A percentile compares a stretch with the other conserved stretches of the same genome.
These are phyloP conservation scores for Acacia pycnantha DNA, from an alignment of 331 rosid genomes.

Conservation along the genomic window DNA sequence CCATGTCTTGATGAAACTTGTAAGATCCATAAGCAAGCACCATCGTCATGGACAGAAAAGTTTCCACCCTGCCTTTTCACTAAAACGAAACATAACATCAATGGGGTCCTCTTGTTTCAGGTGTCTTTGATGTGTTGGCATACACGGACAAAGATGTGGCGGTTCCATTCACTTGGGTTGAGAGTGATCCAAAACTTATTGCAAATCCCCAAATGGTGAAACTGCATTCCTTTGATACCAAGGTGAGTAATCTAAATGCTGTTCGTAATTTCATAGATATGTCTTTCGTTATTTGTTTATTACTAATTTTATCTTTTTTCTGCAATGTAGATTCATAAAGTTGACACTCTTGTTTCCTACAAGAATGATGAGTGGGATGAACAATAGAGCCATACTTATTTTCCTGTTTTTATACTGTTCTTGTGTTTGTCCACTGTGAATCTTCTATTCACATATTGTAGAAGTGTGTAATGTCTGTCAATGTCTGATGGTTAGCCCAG, in stretches of 20 bases:
- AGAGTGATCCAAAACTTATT: conserved; percentile 97
- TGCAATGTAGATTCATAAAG: conserved; percentile 86
- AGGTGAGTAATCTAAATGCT: conserved; percentile 52
- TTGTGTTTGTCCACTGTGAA: background rate
- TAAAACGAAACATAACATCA: background rate
- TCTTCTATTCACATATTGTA: conserved; percentile 13
- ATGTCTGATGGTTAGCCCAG: background rate
- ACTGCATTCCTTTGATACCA: conserved; percentile 96
- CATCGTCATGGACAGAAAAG: background rate
- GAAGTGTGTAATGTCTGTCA: background rate
- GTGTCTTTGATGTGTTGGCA: conserved; percentile 93
- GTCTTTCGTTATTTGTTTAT: conserved; percentile 1
- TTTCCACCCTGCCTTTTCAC: background rate
- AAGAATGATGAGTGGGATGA: conserved; percentile 97
- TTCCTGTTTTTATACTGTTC: background rate
- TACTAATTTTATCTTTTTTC: conserved; percentile 4
- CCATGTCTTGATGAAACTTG: conserved; percentile 96
- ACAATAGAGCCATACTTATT: conserved; percentile 31
- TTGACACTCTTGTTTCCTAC: conserved; percentile 94
- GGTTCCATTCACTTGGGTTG: conserved; percentile 95
- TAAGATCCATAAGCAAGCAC: conserved; percentile 35
- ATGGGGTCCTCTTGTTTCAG: conserved; percentile 37
- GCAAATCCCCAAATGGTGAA: conserved; percentile 98
- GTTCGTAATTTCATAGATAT: background rate
- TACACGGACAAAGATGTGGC: conserved; percentile 95